These are phyloP conservation scores for Inga oerstediana DNA, from an alignment of 306 rosid species.

Conservation along the genomic window DNA sequence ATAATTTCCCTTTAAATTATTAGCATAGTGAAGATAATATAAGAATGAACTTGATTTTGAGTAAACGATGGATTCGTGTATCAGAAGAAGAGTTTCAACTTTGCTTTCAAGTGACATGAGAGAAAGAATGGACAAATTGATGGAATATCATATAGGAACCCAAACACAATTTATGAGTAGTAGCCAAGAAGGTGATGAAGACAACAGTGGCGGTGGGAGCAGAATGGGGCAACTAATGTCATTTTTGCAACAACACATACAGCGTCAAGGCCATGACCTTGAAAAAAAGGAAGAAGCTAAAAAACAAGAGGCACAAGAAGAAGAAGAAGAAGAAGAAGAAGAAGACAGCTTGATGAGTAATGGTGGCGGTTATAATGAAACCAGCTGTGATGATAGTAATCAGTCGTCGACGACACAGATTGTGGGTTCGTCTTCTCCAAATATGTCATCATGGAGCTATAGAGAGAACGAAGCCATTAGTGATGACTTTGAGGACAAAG, in stretches of 20 bases:
- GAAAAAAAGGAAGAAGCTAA: slow-evolving; percentile 27
- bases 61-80: slow-evolving; percentile 1
- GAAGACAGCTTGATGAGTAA: slow-evolving; percentile 38
- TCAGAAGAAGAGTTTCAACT: slow-evolving; percentile 80
- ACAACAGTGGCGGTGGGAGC: slow-evolving; percentile 35
- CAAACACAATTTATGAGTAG: slow-evolving; percentile 35
- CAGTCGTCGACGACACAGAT: slow-evolving; percentile 41
- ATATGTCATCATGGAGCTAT: slow-evolving; percentile 61
- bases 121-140: slow-evolving; percentile 71
- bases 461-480: slow-evolving; percentile 64
- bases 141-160: slow-evolving; percentile 60
- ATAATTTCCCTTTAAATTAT: too few species aligned
- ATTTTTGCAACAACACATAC: slow-evolving; percentile 33
- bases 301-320: slow-evolving; percentile 6
- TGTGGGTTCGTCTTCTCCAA: slow-evolving; percentile 49
- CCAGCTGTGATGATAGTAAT: slow-evolving; percentile 44
- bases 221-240: slow-evolving; percentile 33
- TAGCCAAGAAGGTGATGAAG: slow-evolving; percentile 44
- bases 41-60: too few species aligned
- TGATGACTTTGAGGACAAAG: slow-evolving; percentile 60
- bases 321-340: slow-evolving; percentile 39
- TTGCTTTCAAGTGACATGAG: slow-evolving; percentile 73
- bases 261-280: slow-evolving; percentile 13
- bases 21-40: neutral
- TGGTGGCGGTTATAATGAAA: slow-evolving; percentile 47